Evolutionary conservation across 306 rosid species (phyloP), one percentile per base, ranked within the genome.

Genomic region (Prunus mume): DNA sequence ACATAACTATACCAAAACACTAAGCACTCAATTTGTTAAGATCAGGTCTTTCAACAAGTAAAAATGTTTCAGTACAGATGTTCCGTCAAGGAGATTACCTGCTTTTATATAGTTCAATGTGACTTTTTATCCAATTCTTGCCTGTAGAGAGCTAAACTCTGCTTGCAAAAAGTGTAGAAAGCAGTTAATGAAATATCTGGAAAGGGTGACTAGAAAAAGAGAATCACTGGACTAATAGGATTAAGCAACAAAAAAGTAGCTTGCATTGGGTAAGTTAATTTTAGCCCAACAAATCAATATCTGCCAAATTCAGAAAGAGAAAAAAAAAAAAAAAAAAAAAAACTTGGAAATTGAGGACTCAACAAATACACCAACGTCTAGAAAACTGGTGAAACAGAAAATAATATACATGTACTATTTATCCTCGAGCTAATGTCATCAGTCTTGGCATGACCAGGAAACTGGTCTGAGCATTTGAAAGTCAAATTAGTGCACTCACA

Each of bases 131-230:
- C 92, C 78, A 88, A 73, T 28, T 83, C 80, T 47, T 86, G 86
- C 79, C 88, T 84, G 87, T 86, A 88, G 75, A 56, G 75, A 72
- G 90, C 90, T 81, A 90, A 74, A 76, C 68, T 60, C 95, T 88
- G 89, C 82, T 76, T 45, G 76, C 27, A 80, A 28, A 84, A 65
- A 79, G 46, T 64, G 62, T 60, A 80, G 43, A 50, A 80, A 56
- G 64, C 28, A 83, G 58, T 62, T 57, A 43, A 71, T 72, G 75
- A 67, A 71, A 47, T 70, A 46, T 27, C 74, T 65, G 49, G 20
- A 45, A 38, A 27, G 62, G 67, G 71, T 24, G 54, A 58, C 69
- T 2, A 14, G 22, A 64, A 66, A 57, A 54, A 20, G 24, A 71
- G 49, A 25, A 32, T 12, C 3, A 27, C 51, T 47, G 58, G 68